These are phyloP conservation scores for Jaltomata sinuosa DNA, from an alignment of 257 asterid genomes.

Conservation along the genomic window DNA sequence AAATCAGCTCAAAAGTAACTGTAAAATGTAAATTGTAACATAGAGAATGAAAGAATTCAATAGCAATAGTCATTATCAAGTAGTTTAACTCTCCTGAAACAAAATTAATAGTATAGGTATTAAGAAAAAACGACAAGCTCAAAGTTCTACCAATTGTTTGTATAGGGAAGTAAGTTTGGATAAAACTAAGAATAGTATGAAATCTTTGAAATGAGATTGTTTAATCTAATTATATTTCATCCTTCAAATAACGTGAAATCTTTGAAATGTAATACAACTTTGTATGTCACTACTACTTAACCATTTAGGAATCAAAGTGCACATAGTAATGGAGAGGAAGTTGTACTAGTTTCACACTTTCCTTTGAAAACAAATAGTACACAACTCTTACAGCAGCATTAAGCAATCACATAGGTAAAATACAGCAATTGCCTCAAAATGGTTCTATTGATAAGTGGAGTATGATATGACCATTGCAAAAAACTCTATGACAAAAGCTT, in stretches of 20 bases:
- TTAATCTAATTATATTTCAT: background rate
- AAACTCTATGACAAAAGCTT: background rate
- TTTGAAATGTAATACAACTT: background rate
- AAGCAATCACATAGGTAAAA: constrained; percentile 2
- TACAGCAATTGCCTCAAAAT: background rate
- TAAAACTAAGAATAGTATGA: background rate
- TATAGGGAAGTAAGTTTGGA: background rate
- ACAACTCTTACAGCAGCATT: background rate
- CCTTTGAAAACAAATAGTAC: background rate
- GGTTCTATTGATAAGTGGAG: background rate
- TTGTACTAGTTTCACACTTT: background rate
- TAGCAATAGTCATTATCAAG: too few species aligned
- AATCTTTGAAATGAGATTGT: background rate
- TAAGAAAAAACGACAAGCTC: background rate
- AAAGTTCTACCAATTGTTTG: background rate
- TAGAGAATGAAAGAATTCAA: background rate
- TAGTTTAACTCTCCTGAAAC: background rate
- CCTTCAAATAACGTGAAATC: background rate
- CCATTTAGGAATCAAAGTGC: background rate
- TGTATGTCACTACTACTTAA: background rate
- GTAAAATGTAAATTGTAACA: background rate
- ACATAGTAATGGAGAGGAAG: background rate
- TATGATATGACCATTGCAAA: background rate
- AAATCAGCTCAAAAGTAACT: too few species aligned
- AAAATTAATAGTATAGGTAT: too few species aligned